Evolutionary conservation across 2,329 filamentous ascomycete genomes (phyloP).

Genomic region (Neofusicoccum umdonicola): DNA sequence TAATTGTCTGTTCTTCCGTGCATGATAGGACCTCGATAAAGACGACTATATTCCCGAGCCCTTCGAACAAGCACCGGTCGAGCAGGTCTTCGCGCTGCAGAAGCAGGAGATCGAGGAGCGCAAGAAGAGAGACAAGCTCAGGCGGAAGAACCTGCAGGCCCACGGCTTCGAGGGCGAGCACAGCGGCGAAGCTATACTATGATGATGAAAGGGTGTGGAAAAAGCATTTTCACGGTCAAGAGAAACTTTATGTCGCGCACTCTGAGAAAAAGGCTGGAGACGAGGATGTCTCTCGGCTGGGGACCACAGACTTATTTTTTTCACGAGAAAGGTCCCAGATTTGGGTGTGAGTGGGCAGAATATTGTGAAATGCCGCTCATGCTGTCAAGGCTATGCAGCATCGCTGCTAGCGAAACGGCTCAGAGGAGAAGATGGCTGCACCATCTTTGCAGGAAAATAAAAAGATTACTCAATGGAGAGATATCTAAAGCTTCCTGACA

Average conservation of each 20-base stretch:
- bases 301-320: background rate
- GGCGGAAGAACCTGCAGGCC: constrained; percentile 3
- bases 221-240: background rate
- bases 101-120: constrained; percentile 68
- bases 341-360: constrained; percentile 17
- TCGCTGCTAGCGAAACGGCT: background rate
- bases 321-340: background rate
- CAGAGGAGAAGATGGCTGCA: background rate
- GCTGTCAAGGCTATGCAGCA: background rate
- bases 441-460: background rate
- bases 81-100: constrained; percentile 69
- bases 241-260: background rate
- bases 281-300: background rate
- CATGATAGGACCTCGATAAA: constrained; percentile 73
- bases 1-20: background rate
- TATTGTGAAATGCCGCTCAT: constrained; percentile 21
- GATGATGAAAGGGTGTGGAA: background rate
- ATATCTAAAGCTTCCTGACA: no score
- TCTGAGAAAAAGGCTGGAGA: background rate
- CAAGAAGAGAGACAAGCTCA: constrained; percentile 45
- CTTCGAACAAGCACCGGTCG: constrained; percentile 64
- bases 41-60: constrained; percentile 80
- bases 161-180: constrained; percentile 20
- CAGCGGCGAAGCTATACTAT: constrained; percentile 14
- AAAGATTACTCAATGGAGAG: background rate